Base-by-base conservation (phyloP, 371 early-diverging fungal species). In the Mortierella sp. region DNA sequence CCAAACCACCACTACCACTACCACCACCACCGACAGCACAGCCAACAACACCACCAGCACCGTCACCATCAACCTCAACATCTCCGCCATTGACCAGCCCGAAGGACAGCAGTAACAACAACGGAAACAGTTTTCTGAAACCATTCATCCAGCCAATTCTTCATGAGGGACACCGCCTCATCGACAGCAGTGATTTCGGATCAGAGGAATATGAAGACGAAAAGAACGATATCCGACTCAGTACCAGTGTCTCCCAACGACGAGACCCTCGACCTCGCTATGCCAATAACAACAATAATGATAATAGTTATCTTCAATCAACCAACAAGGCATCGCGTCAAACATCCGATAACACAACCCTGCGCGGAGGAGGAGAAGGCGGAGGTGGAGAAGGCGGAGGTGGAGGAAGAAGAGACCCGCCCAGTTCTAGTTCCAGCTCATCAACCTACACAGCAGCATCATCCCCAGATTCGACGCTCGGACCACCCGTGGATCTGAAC, bases 171-270 rank as follows among this genome's bases (percentile, higher is more conserved):
- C 66, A 66, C 9, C 73, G 37, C 45, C 48, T 73, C 37, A 43
- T 52, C 41, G 64, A 41, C 10, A 40, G 65, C 37, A 41, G 40
- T 16, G 66, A 66, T 29, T 73, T 73, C 44, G 66, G 66, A 7
- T 66, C 66, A 4, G 58, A 66, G 41, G 58, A 29, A 16, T 66
- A 73, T 4, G 66, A 52, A 6, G 47, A 53, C 13, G 66, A 66
- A 66, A 73, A 73, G 52, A 71, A 61, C 45, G 37, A 63, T 39
- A 14, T 24, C 34, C 45, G 45, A 16, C 61, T 63, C 19, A 24
- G 48, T 16, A 8, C 48, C 2, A 50, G 65, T 16, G 40, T 39
- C n/a, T 41, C 29, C 1, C 50, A 64, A 7, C 64, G 44, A 69
- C 43, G n/a, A 34, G 37, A 34, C 19, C 31, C 7, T 34, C 31